Percentiles rank a stretch among this genome's conserved stretches.
These are phyloP conservation scores for Alternaria panax DNA, from an alignment of 2,329 filamentous ascomycete genomes.

Conservation along the genomic window DNA sequence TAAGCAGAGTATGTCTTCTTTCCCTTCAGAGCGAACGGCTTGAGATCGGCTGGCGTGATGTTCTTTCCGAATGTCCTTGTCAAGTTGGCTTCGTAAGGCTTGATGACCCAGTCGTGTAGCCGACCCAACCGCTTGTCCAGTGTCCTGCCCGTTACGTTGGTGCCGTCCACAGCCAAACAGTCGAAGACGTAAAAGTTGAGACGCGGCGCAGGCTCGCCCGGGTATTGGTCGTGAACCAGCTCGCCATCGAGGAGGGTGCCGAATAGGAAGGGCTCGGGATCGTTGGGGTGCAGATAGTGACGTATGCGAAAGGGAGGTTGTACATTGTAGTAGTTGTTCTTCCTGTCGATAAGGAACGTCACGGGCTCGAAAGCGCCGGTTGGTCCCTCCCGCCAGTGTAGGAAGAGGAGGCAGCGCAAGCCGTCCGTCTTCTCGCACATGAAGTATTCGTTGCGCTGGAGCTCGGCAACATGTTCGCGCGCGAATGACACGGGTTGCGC, in stretches of 20 bases:
- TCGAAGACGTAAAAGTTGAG: slow-evolving; percentile 93
- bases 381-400: slow-evolving; percentile 68
- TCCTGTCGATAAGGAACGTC: slow-evolving; percentile 95
- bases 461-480: slow-evolving; percentile 79
- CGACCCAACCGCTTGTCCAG: slow-evolving; percentile 90
- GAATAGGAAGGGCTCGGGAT: slow-evolving; percentile 71
- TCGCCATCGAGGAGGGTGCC: slow-evolving; percentile 91
- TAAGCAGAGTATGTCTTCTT: slow-evolving; percentile 92
- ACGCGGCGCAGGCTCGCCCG: slow-evolving; percentile 67
- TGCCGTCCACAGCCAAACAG: slow-evolving; percentile 81
- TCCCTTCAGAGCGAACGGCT: slow-evolving; percentile 82
- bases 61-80: slow-evolving; percentile 52
- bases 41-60: slow-evolving; percentile 57
- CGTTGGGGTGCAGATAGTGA: slow-evolving; percentile 64
- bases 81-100: slow-evolving; percentile 71
- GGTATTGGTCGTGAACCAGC: slow-evolving; percentile 81
- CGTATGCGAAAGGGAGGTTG: slow-evolving; percentile 81
- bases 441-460: slow-evolving; percentile 87
- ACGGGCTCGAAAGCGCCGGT: slow-evolving; percentile 49
- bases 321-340: slow-evolving; percentile 95
- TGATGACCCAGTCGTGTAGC: slow-evolving; percentile 78
- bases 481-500: slow-evolving; percentile 96
- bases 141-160: slow-evolving; percentile 77
- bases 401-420: slow-evolving; percentile 92
- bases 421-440: slow-evolving; percentile 99